A percentile compares a stretch with the other conserved stretches of the same genome.
Evolutionary conservation across 2,329 filamentous ascomycete species (phyloP).

Genomic region (Penicillium sp.): DNA sequence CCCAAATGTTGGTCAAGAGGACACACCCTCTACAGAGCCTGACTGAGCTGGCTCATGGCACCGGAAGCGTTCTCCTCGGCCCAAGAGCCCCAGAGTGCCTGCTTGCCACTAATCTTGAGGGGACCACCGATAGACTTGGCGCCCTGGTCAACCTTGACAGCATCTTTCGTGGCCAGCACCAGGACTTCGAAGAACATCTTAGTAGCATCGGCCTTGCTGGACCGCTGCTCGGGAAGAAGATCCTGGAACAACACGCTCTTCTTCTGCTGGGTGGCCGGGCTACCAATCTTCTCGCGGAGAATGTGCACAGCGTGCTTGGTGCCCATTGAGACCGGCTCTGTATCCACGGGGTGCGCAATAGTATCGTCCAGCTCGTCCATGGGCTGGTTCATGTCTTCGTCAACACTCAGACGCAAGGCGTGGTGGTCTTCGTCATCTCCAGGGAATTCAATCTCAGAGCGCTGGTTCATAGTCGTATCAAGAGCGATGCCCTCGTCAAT

Average conservation of each 20-base stretch:
- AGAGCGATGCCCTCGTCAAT: constrained; percentile 52
- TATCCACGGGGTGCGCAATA: constrained; percentile 75
- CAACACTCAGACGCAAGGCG: constrained; percentile 44
- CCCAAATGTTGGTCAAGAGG: constrained; percentile 7
- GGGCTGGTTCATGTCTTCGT: constrained; percentile 45
- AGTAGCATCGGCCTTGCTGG: constrained; percentile 85
- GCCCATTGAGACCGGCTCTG: constrained; percentile 80
- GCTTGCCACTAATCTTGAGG: constrained; percentile 83
- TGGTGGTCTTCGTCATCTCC: constrained; percentile 53
- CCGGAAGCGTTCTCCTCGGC: constrained; percentile 65
- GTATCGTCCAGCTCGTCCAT: constrained; percentile 74
- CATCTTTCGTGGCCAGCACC: constrained; percentile 95
- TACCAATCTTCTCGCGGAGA: constrained; percentile 80
- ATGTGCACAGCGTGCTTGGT: constrained; percentile 96
- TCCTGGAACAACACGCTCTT: constrained; percentile 87
- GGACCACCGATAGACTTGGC: constrained; percentile 69
- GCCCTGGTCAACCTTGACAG: constrained; percentile 91
- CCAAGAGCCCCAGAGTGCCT: constrained; percentile 96
- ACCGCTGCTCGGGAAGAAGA: constrained; percentile 75
- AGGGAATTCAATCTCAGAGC: constrained; percentile 64
- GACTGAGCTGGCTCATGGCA: constrained; percentile 36
- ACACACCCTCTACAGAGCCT: constrained; percentile 22
- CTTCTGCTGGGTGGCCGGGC: constrained; percentile 63
- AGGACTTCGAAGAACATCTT: constrained; percentile 99
- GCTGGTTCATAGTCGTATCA: constrained; percentile 46